These are phyloP conservation scores for Penicillium freii DNA, from an alignment of 2,329 filamentous ascomycete genomes.

Conservation along the genomic window DNA sequence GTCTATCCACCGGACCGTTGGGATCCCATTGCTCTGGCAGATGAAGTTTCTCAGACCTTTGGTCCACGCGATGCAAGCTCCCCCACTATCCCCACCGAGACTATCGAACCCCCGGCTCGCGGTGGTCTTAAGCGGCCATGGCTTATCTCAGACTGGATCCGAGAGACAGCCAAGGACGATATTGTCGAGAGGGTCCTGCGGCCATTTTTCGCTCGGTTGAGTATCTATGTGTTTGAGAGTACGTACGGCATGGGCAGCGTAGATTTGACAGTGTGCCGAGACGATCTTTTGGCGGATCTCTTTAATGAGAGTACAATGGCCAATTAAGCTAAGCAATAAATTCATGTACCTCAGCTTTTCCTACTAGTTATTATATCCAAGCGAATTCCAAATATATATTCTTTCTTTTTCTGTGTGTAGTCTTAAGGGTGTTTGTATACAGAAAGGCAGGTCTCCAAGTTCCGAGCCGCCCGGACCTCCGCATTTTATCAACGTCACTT, in stretches of 20 bases:
- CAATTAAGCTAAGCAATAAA: conserved; percentile 24
- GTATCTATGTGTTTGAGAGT: conserved; percentile 89
- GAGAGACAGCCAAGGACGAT: conserved; percentile 55
- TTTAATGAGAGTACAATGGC: conserved; percentile 71
- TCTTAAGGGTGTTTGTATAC: background rate
- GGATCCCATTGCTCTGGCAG: conserved; percentile 72
- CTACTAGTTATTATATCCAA: conserved; percentile 1
- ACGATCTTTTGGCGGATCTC: conserved; percentile 67
- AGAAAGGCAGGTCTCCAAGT: conserved; percentile 4
- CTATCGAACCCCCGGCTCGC: conserved; percentile 27
- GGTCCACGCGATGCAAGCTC: conserved; percentile 46
- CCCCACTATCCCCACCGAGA: conserved; percentile 26
- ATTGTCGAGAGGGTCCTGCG: conserved; percentile 74
- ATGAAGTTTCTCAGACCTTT: conserved; percentile 78
- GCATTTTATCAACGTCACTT: conserved; percentile 22
- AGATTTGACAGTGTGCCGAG: conserved; percentile 64
- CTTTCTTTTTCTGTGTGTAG: background rate
- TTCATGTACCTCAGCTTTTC: conserved; percentile 14
- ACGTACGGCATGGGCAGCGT: conserved; percentile 78
- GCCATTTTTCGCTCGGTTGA: conserved; percentile 87
- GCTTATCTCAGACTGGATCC: conserved; percentile 49
- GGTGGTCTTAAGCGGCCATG: conserved; percentile 40
- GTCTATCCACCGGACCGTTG: conserved; percentile 75
- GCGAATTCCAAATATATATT: conserved; percentile 1
- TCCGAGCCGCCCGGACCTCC: conserved; percentile 23